Conservation (phyloP, 2,329 filamentous ascomycete genomes). For the Paecilomyces formosus region DNA sequence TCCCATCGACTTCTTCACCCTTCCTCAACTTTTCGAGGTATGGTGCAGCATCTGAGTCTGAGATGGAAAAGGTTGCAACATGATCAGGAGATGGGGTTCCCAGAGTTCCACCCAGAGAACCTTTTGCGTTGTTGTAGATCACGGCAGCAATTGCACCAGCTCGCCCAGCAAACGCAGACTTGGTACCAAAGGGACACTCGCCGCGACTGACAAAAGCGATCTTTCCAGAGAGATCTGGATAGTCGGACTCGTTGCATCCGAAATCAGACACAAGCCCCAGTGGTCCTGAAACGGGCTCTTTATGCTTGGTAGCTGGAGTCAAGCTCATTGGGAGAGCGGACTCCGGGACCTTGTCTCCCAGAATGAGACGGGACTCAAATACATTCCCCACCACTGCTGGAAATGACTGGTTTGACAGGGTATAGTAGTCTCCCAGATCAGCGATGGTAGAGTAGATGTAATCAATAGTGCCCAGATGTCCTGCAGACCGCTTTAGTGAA, state of each 20-base stretch:
- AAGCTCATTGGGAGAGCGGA: constrained; percentile 54
- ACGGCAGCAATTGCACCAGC: constrained; percentile 65
- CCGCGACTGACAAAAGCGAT: constrained; percentile 68
- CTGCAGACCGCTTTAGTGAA: constrained; percentile 29
- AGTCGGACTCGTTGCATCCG: constrained; percentile 60
- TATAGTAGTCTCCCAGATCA: constrained; percentile 25
- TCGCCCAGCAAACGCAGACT: constrained; percentile 59
- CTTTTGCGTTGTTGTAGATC: constrained; percentile 65
- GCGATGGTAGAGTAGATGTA: constrained; percentile 54
- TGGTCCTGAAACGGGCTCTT: constrained; percentile 43
- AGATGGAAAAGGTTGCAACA: constrained; percentile 58
- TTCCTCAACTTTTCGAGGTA: constrained; percentile 48
- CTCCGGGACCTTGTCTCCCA: constrained; percentile 46
- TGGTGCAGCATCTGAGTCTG: constrained; percentile 50
- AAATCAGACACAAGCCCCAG: constrained; percentile 55
- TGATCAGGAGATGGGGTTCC: constrained; percentile 49
- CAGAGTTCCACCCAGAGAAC: constrained; percentile 59
- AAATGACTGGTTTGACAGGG: constrained; percentile 50
- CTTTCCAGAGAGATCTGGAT: constrained; percentile 52
- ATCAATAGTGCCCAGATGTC: constrained; percentile 56
- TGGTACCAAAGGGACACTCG: constrained; percentile 62
- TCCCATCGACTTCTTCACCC: constrained; percentile 26
- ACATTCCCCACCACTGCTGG: constrained; percentile 53
- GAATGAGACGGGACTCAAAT: constrained; percentile 50
- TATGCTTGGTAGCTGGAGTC: constrained; percentile 44